A percentile compares a stretch with the other conserved stretches of the same genome.
These are phyloP conservation scores for Smallanthus sonchifolius DNA, from an alignment of 129 eudicot species.

Conservation along the genomic window DNA sequence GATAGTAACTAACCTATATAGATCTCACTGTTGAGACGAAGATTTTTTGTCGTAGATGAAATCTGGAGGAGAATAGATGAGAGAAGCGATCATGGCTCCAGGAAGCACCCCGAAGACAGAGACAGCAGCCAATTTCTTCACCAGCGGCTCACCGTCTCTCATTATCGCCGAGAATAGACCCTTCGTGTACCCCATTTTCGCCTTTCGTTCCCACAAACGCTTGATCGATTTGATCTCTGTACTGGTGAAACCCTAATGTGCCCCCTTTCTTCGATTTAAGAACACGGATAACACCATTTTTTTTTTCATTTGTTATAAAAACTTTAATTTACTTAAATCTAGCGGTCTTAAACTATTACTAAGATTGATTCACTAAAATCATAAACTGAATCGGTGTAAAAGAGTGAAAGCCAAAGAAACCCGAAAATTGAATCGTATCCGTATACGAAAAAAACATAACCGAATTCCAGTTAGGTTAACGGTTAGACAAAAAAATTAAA, in stretches of 20 bases:
- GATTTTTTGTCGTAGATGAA: constrained; percentile 20
- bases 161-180: constrained; percentile 19
- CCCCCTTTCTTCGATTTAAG: constrained; percentile 21
- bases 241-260: neutral
- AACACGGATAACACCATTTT: no score
- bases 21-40: constrained; percentile 14
- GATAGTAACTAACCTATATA: neutral
- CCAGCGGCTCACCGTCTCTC: constrained; percentile 34
- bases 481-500: no score
- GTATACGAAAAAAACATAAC: no score
- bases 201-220: neutral
- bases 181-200: constrained; percentile 36
- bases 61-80: constrained; percentile 38
- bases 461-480: no score
- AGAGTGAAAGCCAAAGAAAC: no score
- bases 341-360: no score
- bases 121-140: constrained; percentile 29
- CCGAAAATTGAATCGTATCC: no score
- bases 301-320: no score
- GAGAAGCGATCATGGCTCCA: constrained; percentile 37
- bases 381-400: no score
- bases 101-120: constrained; percentile 35
- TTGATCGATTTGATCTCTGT: constrained; percentile 18
- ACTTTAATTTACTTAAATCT: no score
- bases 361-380: no score